Evolutionary conservation across 371 early-diverging fungal species (phyloP).

Genomic region (Mortierella sp.): DNA sequence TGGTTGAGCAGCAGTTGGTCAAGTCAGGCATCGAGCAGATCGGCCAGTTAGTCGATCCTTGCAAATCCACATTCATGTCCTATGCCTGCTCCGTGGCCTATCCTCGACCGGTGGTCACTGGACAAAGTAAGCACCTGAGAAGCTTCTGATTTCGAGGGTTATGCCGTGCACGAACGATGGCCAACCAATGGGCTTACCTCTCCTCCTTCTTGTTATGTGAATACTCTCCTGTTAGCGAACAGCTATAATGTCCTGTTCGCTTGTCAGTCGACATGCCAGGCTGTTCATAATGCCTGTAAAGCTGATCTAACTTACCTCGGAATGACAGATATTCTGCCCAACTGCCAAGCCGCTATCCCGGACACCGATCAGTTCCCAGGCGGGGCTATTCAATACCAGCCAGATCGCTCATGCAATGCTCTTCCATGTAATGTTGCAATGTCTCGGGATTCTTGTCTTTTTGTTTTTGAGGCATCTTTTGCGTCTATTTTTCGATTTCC

Average conservation of each 20-base stretch:
- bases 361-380: constrained; percentile 46
- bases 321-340: constrained; percentile 55
- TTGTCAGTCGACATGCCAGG: constrained; percentile 62
- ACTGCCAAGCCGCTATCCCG: constrained; percentile 57
- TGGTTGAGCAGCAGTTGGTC: constrained; percentile 18
- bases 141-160: not conserved
- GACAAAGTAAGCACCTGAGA: constrained; percentile 29
- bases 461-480: not conserved
- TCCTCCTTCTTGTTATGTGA: no score
- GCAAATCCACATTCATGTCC: constrained; percentile 32
- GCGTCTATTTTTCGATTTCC: no score
- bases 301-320: constrained; percentile 57
- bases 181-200: no score
- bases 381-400: constrained; percentile 42
- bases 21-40: constrained; percentile 5
- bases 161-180: no score
- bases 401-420: constrained; percentile 59
- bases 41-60: constrained; percentile 25
- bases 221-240: no score
- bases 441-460: no score
- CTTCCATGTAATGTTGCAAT: constrained; percentile 30
- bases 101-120: constrained; percentile 41
- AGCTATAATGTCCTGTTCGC: constrained; percentile 56
- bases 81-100: constrained; percentile 46
- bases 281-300: constrained; percentile 54